Percentiles rank a stretch among this genome's conserved stretches.
These are phyloP conservation scores for Peniophora sp. DNA, from an alignment of 1,284 basidiomycete genomes.

Conservation along the genomic window DNA sequence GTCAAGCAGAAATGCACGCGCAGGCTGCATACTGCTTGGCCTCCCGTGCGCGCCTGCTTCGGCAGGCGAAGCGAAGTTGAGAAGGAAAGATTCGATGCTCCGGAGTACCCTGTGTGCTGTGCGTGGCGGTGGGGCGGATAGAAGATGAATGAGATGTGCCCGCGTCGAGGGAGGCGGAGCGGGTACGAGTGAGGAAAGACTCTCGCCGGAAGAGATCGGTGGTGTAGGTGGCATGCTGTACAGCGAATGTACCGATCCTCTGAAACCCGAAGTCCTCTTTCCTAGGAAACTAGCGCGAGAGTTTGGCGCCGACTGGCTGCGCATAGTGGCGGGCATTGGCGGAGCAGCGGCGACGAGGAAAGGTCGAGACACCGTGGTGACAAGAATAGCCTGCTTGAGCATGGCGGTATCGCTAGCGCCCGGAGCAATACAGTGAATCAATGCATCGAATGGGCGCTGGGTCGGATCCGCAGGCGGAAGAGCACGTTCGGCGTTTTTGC, in stretches of 20 bases:
- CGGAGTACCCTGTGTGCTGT: constrained; percentile 19
- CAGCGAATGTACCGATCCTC: constrained; percentile 2
- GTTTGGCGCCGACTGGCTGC: background rate
- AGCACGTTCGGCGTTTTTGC: constrained; percentile 4
- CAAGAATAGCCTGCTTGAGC: constrained; percentile 33
- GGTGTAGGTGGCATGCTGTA: constrained; percentile 13
- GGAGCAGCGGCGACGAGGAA: constrained; percentile 23
- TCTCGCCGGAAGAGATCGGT: constrained; percentile 14
- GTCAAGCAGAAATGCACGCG: constrained; percentile 26
- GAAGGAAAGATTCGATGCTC: constrained; percentile 28
- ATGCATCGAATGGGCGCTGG: constrained; percentile 31
- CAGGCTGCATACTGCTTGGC: constrained; percentile 15
- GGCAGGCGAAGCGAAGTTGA: constrained; percentile 22
- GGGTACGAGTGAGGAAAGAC: constrained; percentile 8
- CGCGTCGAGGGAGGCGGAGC: constrained; percentile 8
- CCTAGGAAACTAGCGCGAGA: background rate
- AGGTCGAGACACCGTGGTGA: constrained; percentile 33
- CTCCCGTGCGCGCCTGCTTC: constrained; percentile 5
- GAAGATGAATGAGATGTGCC: constrained; percentile 25
- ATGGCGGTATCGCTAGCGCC: constrained; percentile 25
- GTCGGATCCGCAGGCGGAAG: constrained; percentile 22
- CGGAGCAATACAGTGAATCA: constrained; percentile 31
- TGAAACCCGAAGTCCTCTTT: constrained; percentile 6
- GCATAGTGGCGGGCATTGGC: constrained; percentile 3
- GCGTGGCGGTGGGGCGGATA: constrained; percentile 16